Base-by-base conservation (phyloP, 352 stramenopile genomes). In the Phytophthora sojae region DNA sequence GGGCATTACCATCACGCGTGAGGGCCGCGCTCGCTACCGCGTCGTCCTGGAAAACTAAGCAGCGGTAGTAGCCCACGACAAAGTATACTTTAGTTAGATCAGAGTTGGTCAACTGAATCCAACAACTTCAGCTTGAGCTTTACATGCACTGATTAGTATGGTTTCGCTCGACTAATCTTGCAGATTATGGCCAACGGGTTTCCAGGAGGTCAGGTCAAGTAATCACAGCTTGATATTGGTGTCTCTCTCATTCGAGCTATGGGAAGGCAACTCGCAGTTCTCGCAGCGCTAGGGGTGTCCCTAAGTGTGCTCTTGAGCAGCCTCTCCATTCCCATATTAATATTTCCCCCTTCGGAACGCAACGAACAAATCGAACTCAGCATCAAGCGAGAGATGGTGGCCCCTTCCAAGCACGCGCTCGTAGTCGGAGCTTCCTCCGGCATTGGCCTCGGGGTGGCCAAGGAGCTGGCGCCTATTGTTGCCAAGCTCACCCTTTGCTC, bases 21-120 rank as follows among this genome's bases (percentile, higher is more conserved):
- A 77, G 25, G 77, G 80, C 2, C 61, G 78, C 45, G 80, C 63
- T 49, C 83, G 82, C 35, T 90, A 83, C 70, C 79, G 81, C 59
- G 71, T 81, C n/a, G 74, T 81, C 50, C 74, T 81, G 17, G 74
- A 81, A 55, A 81, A 81, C 52, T 79, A 73, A 39, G 35, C 25
- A 26, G 6, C 25, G 2, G 2, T 53, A 50, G 37, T 26, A 17
- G 30, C 4, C 26, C 5, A 30, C 3, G 26, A 6, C 26, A 30
- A 30, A 30, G 3, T 4, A 6, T 6, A 4, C 3, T 30, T 30
- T 30, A 30, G 26, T 30, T 30, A 30, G 26, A 30, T 6, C 26
- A 30, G 3, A 6, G 26, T 6, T 30, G 26, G 26, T 30, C 26
- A 30, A 30, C 5, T 30, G 26, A 30, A 21, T 21, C 21, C 21